phyloP scores from a whole-genome alignment of 1,139 yeast genomes.

The Arxiozyma telluris region DNA sequence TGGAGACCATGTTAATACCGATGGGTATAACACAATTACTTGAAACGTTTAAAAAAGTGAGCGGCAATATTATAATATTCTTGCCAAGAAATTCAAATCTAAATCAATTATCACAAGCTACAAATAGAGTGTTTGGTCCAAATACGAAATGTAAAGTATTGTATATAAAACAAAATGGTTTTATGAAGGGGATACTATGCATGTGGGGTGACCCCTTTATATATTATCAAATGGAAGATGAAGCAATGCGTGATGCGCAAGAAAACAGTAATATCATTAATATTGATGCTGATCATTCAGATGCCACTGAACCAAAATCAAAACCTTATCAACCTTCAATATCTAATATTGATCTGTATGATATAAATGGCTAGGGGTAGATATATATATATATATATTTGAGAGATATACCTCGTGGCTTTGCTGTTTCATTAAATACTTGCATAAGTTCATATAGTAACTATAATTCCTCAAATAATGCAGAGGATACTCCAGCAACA shows the following conservation, averaged over 20 bases:
- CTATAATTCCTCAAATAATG: no score
- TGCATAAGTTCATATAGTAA: not conserved
- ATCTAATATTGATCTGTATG: constrained; percentile 10
- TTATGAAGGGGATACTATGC: constrained; percentile 47
- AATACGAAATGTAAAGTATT: constrained; percentile 42
- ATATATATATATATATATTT: no score
- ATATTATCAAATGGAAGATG: constrained; percentile 11
- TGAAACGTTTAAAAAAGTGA: constrained; percentile 35
- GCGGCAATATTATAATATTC: constrained; percentile 55
- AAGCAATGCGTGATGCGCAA: not conserved
- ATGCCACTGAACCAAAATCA: not conserved
- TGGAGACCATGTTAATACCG: constrained; percentile 38
- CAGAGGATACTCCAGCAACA: not conserved
- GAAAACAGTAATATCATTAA: not conserved
- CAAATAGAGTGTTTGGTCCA: constrained; percentile 40
- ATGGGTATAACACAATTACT: constrained; percentile 41
- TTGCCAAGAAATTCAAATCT: constrained; percentile 67
- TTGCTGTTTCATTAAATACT: not conserved
- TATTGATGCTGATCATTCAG: not conserved
- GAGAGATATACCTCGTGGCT: not conserved
- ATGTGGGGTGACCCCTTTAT: constrained; percentile 45
- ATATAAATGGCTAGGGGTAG: constrained; percentile 18
- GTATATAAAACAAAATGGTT: constrained; percentile 37
- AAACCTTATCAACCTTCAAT: not conserved
- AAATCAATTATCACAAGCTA: constrained; percentile 44